Conservation (phyloP, 345 rosid genomes). For the Linum trigynum region DNA sequence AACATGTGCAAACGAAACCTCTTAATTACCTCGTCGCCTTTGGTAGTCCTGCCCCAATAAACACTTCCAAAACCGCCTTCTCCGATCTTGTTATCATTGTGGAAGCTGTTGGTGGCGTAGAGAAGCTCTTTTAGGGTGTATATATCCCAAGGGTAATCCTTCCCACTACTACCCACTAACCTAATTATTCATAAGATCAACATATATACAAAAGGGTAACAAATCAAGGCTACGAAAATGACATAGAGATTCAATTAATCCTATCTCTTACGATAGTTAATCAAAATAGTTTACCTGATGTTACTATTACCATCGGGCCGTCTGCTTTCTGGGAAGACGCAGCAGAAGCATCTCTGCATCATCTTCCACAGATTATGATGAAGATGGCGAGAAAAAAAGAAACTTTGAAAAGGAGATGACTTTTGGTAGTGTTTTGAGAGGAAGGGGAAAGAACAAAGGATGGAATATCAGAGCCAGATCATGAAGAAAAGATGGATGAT, state of each 20-base stretch:
- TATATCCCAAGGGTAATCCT: slow-evolving; percentile 49
- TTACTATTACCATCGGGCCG: slow-evolving; percentile 10
- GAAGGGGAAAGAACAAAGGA: neutral
- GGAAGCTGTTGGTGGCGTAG: slow-evolving; percentile 56
- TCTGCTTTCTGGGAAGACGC: slow-evolving; percentile 3
- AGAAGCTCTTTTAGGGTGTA: slow-evolving; percentile 49
- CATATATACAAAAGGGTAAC: neutral
- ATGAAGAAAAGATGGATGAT: neutral
- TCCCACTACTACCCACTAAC: slow-evolving; percentile 3
- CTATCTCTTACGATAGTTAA: too few species aligned
- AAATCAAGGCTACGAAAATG: neutral
- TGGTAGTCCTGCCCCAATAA: slow-evolving; percentile 58
- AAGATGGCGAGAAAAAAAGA: neutral
- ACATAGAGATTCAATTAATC: neutral
- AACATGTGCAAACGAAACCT: neutral
- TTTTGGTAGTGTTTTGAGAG: neutral
- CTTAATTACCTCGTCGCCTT: slow-evolving; percentile 47
- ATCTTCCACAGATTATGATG: neutral
- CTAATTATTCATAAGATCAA: slow-evolving; percentile 9
- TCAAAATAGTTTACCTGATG: slow-evolving; percentile 12
- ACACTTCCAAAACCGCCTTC: slow-evolving; percentile 70
- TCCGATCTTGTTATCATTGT: slow-evolving; percentile 55
- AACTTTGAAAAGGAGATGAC: neutral
- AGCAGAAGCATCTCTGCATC: neutral
- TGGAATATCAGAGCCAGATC: neutral